phyloP scores from a whole-genome alignment of 179 eudicot genomes.

The Gypsophila paniculata region DNA sequence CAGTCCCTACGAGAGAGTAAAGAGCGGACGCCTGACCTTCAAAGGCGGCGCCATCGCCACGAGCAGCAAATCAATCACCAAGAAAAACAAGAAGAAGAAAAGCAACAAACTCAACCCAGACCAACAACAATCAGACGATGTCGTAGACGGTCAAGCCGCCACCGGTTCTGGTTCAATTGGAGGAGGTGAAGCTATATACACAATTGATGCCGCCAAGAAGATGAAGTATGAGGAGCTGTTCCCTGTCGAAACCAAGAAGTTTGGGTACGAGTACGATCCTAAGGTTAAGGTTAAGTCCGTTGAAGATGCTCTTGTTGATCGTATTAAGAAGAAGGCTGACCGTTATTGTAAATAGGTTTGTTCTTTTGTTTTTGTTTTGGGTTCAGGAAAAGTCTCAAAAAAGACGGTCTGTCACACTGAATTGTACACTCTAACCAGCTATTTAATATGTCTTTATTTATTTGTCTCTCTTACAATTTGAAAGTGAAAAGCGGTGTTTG shows the following conservation, averaged over 20 bases:
- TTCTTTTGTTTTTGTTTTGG: too few species aligned
- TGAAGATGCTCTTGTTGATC: conserved; percentile 77
- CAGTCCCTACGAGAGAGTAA: conserved; percentile 53
- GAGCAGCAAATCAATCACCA: conserved; percentile 51
- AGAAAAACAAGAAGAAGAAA: conserved; percentile 55
- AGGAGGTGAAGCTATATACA: conserved; percentile 39
- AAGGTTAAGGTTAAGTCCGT: conserved; percentile 46
- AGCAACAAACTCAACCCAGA: conserved; percentile 26
- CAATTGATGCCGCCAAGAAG: conserved; percentile 73
- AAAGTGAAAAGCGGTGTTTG: too few species aligned
- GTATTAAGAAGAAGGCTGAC: conserved; percentile 87
- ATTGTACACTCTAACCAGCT: too few species aligned
- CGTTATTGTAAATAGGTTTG: conserved; percentile 66
- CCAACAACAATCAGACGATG: conserved; percentile 14
- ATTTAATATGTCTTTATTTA: too few species aligned
- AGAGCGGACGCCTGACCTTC: conserved; percentile 64
- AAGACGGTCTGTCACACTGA: too few species aligned
- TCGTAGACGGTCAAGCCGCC: conserved; percentile 15
- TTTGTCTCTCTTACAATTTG: too few species aligned
- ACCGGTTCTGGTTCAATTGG: conserved; percentile 8
- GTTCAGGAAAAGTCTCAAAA: too few species aligned
- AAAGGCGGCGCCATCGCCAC: conserved; percentile 69
- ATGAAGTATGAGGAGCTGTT: conserved; percentile 77
- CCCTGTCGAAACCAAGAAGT: conserved; percentile 79
- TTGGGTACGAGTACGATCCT: conserved; percentile 55